Base-by-base conservation (phyloP, 495 filamentous ascomycete species). In the Cryomyces antarcticus region DNA sequence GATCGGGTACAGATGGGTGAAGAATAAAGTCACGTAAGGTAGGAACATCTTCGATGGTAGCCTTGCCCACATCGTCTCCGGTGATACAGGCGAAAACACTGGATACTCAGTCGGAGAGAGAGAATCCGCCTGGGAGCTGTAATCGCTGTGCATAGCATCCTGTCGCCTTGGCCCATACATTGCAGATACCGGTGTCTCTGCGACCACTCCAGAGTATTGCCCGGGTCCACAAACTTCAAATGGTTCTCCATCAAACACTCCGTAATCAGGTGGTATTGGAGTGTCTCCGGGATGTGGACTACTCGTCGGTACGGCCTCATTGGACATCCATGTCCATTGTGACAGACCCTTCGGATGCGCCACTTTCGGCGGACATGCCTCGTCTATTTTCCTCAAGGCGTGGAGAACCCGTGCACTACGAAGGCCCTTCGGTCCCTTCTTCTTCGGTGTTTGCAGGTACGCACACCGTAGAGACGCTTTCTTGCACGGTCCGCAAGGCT, bases 381-480 rank as follows among this genome's bases (percentile, higher is more conserved):
- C 50, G 38, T 52, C 50, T 17, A 55, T 52, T 17, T 36, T 28
- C 17, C 52, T 52, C 24, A 55, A 38, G 27, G 47, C 50, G 38
- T 55, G 47, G n/a, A 55, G 31, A 11, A 55, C 52, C 28, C 46
- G 44, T 11, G 42, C 46, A 33, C 49, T 52, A n/a, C 52, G 12
- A 38, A 55, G 41, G 9, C 52, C 50, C 31, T 52, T 52, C 5
- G 52, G 52, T 1, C 52, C 52, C 35, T 55, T 55, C 47, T 55
- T 55, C 49, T 50, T 52, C 11, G 52, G 52, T 31, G 49, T 46
- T 37, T 55, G 49, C 3, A 55, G 52, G 36, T 52, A 55, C 45
- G 49, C 49, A 41, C 52, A 55, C 35, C 42, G 43, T 35, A 55
- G 48, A 24, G 42, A 13, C 4, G 52, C 50, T 41, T 55, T 55